Percentiles rank a stretch among this genome's conserved stretches.
Evolutionary conservation across 2,329 filamentous ascomycete genomes (phyloP).

Genomic region (Phialophora chinensis): DNA sequence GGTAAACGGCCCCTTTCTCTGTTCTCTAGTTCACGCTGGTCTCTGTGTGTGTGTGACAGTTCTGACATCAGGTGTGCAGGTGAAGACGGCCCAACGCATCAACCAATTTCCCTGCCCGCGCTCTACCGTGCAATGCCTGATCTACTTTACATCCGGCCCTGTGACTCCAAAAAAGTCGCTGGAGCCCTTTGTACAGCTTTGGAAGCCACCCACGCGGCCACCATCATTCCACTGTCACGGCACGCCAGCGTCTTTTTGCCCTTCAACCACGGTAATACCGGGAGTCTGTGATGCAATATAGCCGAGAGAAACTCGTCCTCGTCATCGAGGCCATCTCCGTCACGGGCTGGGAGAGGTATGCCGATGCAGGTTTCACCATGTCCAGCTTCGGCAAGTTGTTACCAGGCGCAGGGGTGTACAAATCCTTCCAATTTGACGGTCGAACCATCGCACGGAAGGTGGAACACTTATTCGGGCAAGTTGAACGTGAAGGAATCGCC

Average conservation of each 20-base stretch:
- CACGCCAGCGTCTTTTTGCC: neutral
- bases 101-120: constrained; percentile 63
- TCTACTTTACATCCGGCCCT: constrained; percentile 64
- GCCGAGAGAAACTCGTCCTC: neutral
- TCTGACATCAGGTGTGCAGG: constrained; percentile 46
- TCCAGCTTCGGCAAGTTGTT: neutral
- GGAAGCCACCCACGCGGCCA: neutral
- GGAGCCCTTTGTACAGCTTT: constrained; percentile 52
- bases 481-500: no score
- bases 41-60: no score
- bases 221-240: neutral
- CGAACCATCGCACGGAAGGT: no score
- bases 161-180: constrained; percentile 62
- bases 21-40: no score
- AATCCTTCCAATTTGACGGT: neutral
- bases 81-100: constrained; percentile 67
- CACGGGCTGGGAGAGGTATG: neutral
- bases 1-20: no score
- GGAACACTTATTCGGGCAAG: no score
- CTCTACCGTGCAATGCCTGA: constrained; percentile 70
- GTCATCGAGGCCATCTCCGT: neutral
- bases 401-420: neutral
- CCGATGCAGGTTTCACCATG: neutral
- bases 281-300: neutral
- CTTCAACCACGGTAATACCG: no score